phyloP scores from a whole-genome alignment of 805 yeast genomes.

The Hanseniaspora osmophila region DNA sequence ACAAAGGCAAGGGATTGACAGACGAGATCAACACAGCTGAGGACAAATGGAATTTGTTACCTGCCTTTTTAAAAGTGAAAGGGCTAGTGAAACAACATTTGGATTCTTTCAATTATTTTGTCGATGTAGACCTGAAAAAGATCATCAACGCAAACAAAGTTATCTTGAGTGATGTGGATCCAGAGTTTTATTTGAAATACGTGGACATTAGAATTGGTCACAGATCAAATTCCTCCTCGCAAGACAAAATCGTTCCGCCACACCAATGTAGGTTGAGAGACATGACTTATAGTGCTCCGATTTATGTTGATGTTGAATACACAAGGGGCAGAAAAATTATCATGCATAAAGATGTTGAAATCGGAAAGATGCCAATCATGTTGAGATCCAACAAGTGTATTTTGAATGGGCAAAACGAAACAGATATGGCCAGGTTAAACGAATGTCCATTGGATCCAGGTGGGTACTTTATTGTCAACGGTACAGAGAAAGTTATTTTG shows the following conservation, averaged over 20 bases:
- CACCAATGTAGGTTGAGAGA: slow-evolving; percentile 94
- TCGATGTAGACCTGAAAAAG: slow-evolving; percentile 83
- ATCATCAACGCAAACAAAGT: slow-evolving; percentile 82
- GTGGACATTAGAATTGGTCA: slow-evolving; percentile 86
- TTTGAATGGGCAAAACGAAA: slow-evolving; percentile 61
- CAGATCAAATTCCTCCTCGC: slow-evolving; percentile 38
- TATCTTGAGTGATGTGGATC: slow-evolving; percentile 89
- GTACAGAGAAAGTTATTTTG: slow-evolving; percentile 92
- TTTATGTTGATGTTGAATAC: slow-evolving; percentile 91
- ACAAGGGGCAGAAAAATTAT: slow-evolving; percentile 89
- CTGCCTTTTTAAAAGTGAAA: slow-evolving; percentile 89
- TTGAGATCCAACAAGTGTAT: slow-evolving; percentile 85
- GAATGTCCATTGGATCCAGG: slow-evolving; percentile 99
- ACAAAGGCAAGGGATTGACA: slow-evolving; percentile 72
- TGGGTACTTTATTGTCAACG: slow-evolving; percentile 94
- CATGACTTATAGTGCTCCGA: slow-evolving; percentile 87
- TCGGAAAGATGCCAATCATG: slow-evolving; percentile 99
- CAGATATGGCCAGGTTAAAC: slow-evolving; percentile 72
- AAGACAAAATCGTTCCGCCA: slow-evolving; percentile 63
- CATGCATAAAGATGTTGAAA: slow-evolving; percentile 78
- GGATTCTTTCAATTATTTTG: slow-evolving; percentile 95
- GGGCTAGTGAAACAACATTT: slow-evolving; percentile 94
- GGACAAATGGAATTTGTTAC: slow-evolving; percentile 93
- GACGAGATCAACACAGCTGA: slow-evolving; percentile 85
- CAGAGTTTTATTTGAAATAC: slow-evolving; percentile 87